Percentiles rank a stretch among this genome's conserved stretches.
Conservation (phyloP, 2,329 filamentous ascomycete species). For the Ambrosiella cleistominuta region DNA sequence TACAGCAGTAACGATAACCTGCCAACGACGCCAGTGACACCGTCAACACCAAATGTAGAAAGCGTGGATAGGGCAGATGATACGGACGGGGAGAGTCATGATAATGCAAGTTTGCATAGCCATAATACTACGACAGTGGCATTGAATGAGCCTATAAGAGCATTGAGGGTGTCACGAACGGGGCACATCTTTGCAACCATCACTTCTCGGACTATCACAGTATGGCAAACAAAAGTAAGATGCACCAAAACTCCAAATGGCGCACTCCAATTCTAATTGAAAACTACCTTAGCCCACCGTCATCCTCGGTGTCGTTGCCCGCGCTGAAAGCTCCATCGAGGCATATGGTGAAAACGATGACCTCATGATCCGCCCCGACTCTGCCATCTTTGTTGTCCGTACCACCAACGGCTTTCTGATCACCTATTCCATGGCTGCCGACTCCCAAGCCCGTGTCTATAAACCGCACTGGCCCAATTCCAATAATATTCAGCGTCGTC, state of each 20-base stretch:
- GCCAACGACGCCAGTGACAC: slow-evolving; percentile 33
- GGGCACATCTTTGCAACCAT: slow-evolving; percentile 78
- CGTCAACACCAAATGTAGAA: slow-evolving; percentile 38
- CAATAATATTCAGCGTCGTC: slow-evolving; percentile 42
- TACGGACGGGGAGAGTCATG: slow-evolving; percentile 9
- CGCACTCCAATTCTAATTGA: slow-evolving; percentile 11
- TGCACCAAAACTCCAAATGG: neutral
- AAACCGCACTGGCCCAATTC: slow-evolving; percentile 60
- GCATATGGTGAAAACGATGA: slow-evolving; percentile 75
- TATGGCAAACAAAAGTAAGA: slow-evolving; percentile 87
- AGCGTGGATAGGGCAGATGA: slow-evolving; percentile 36
- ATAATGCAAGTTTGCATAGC: neutral
- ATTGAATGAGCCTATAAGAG: slow-evolving; percentile 46
- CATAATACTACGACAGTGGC: slow-evolving; percentile 15
- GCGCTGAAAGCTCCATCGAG: slow-evolving; percentile 61
- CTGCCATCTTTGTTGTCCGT: slow-evolving; percentile 78
- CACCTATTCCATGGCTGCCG: slow-evolving; percentile 80
- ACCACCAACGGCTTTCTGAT: slow-evolving; percentile 77
- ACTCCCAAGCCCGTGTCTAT: slow-evolving; percentile 68
- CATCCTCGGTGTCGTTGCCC: slow-evolving; percentile 66
- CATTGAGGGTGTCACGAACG: slow-evolving; percentile 57
- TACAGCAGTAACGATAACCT: slow-evolving; percentile 10
- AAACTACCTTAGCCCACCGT: slow-evolving; percentile 52
- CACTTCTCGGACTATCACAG: slow-evolving; percentile 66
- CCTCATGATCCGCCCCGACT: slow-evolving; percentile 76